These are phyloP conservation scores for Saprolegnia diclina DNA, from an alignment of 352 stramenopile species.

Conservation along the genomic window DNA sequence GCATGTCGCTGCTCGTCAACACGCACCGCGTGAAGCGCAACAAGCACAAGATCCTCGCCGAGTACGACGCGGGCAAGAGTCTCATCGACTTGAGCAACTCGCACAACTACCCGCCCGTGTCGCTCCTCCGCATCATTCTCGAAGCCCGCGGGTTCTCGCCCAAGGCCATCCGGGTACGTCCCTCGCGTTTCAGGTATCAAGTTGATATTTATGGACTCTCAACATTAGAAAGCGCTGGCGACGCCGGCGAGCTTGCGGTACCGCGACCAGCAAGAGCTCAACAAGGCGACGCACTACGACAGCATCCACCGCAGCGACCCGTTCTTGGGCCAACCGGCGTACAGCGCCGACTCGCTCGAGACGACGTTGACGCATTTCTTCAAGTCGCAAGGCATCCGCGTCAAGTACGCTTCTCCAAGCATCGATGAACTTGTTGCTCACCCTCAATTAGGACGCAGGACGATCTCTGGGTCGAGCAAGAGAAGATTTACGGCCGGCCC, in stretches of 20 bases:
- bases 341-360: constrained; percentile 70
- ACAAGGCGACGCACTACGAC: constrained; percentile 67
- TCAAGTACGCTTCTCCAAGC: constrained; percentile 44
- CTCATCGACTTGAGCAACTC: constrained; percentile 66
- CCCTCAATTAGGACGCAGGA: constrained; percentile 48
- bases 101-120: constrained; percentile 81
- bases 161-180: constrained; percentile 46
- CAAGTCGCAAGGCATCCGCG: constrained; percentile 58
- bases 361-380: constrained; percentile 68
- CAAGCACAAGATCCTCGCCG: constrained; percentile 46
- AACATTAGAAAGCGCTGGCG: constrained; percentile 44
- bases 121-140: constrained; percentile 78
- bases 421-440: constrained; percentile 1
- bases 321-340: constrained; percentile 60
- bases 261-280: constrained; percentile 64
- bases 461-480: constrained; percentile 61
- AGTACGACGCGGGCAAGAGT: constrained; percentile 68
- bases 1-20: constrained; percentile 82
- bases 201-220: constrained; percentile 26
- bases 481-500: constrained; percentile 51
- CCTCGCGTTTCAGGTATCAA: not conserved
- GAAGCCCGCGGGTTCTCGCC: constrained; percentile 56
- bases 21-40: constrained; percentile 71
- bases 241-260: constrained; percentile 46
- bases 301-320: constrained; percentile 81